Evolutionary conservation across 768 basidiomycete species (phyloP).

Genomic region (Amanita exitialis): DNA sequence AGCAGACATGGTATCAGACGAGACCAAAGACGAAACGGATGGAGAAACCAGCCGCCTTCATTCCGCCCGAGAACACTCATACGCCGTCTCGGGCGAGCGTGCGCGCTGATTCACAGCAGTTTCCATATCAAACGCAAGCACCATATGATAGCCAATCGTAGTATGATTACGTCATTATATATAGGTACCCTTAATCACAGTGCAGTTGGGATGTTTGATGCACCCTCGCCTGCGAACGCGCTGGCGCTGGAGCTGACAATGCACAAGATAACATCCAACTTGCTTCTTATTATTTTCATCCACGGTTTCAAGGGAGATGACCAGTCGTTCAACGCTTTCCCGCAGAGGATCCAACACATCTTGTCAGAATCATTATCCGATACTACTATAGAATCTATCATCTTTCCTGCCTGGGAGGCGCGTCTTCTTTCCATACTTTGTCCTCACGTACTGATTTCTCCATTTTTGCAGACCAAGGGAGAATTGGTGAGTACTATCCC

Average conservation of each 20-base stretch:
- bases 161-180: background rate
- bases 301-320: constrained; percentile 66
- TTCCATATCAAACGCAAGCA: constrained; percentile 42
- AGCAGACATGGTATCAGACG: constrained; percentile 26
- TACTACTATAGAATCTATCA: constrained; percentile 55
- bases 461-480: constrained; percentile 63
- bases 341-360: constrained; percentile 68
- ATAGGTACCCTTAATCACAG: background rate
- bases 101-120: constrained; percentile 14
- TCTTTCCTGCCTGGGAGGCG: constrained; percentile 89
- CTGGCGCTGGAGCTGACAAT: constrained; percentile 2
- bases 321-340: constrained; percentile 69
- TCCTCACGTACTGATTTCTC: constrained; percentile 1
- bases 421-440: constrained; percentile 10
- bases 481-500: constrained; percentile 50
- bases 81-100: constrained; percentile 5
- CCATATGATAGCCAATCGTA: constrained; percentile 36
- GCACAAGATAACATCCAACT: constrained; percentile 21
- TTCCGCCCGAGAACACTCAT: background rate
- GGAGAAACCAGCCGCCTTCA: background rate
- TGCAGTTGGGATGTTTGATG: constrained; percentile 3
- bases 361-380: constrained; percentile 53
- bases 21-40: constrained; percentile 5
- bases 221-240: background rate
- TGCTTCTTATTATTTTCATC: constrained; percentile 64